Percentiles rank a stretch among this genome's conserved stretches.
These are phyloP conservation scores for Plasmodium knowlesi DNA, from an alignment of 169 alveolate species.

Conservation along the genomic window DNA sequence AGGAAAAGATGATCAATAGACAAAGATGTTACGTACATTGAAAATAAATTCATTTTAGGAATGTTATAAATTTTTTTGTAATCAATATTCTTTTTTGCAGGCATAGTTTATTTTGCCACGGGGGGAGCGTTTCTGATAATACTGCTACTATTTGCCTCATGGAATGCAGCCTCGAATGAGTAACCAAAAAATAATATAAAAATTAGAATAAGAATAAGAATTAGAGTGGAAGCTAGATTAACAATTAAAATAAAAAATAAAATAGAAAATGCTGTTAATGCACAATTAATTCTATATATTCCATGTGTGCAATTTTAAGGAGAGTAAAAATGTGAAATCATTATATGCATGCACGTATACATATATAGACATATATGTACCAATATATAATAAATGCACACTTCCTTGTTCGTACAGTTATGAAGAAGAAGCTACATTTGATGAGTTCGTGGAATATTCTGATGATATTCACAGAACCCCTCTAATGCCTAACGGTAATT, in stretches of 20 bases:
- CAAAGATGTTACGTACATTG: background rate
- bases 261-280: background rate
- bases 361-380: background rate
- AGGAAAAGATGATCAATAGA: background rate
- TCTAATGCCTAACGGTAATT: background rate
- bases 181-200: background rate
- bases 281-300: background rate
- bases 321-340: background rate
- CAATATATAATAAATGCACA: background rate
- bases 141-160: background rate
- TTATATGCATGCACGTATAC: background rate
- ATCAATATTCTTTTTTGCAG: background rate
- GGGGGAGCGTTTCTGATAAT: background rate
- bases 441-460: background rate
- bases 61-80: background rate
- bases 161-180: background rate
- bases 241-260: too few relatives aligned
- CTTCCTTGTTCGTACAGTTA: background rate
- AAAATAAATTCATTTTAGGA: background rate
- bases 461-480: background rate
- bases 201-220: background rate
- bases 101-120: background rate
- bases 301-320: background rate
- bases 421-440: background rate
- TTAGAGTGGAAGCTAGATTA: too few relatives aligned